A percentile compares a stretch with the other conserved stretches of the same genome.
Conservation (phyloP, 352 stramenopile genomes). For the Phytophthora kernoviae region DNA sequence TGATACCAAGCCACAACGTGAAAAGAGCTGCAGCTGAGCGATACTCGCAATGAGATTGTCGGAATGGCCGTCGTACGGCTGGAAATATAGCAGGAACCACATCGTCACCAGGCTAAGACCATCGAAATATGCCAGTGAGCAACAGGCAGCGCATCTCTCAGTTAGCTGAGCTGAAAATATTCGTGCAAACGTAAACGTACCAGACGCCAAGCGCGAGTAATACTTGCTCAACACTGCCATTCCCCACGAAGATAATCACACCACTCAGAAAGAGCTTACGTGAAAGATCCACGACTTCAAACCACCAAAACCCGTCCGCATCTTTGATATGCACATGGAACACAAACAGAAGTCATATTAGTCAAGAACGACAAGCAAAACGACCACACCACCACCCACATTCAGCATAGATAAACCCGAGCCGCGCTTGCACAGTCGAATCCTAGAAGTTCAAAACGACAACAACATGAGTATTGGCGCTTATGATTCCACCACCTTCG, state of each 20-base stretch:
- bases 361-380: too few species aligned
- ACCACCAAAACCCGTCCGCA: conserved; percentile 75
- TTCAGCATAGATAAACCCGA: conserved; percentile 83
- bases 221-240: conserved; percentile 72
- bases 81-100: conserved; percentile 82
- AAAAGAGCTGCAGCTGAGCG: conserved; percentile 81
- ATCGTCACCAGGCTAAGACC: conserved; percentile 60
- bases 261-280: conserved; percentile 78
- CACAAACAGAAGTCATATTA: neutral
- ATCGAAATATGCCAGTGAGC: too few species aligned
- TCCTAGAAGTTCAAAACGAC: conserved; percentile 36
- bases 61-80: conserved; percentile 72
- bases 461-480: too few species aligned
- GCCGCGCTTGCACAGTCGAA: conserved; percentile 61
- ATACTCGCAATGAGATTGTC: conserved; percentile 78
- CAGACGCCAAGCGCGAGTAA: conserved; percentile 70
- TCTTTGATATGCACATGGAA: conserved; percentile 37
- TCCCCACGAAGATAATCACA: conserved; percentile 77
- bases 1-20: conserved; percentile 80
- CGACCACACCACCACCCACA: conserved; percentile 37
- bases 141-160: too few species aligned
- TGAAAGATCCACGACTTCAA: conserved; percentile 80
- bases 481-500: too few species aligned
- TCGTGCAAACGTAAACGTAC: conserved; percentile 22
- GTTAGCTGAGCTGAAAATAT: too few species aligned